Evolutionary conservation across 768 basidiomycete species (phyloP).

Genomic region (Lentinula edodes): DNA sequence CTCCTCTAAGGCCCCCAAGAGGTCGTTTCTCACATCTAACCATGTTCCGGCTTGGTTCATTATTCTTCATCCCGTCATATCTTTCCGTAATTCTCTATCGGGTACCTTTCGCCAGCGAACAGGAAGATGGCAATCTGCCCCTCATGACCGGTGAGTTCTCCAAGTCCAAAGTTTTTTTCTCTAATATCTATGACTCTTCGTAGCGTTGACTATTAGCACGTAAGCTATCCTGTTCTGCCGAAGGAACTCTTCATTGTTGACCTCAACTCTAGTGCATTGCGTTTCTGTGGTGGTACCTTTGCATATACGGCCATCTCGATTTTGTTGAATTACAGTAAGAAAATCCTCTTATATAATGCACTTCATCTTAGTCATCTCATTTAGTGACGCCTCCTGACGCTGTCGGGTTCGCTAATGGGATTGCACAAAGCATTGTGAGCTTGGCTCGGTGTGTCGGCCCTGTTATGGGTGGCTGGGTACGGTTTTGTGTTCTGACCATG

Average conservation of each 20-base stretch:
- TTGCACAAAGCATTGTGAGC: constrained; percentile 93
- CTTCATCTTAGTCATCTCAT: constrained; percentile 7
- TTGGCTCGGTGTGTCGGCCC: constrained; percentile 90
- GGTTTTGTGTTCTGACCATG: constrained; percentile 18
- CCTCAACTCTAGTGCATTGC: constrained; percentile 54
- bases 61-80: constrained; percentile 88
- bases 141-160: constrained; percentile 70
- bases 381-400: constrained; percentile 87
- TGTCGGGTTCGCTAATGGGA: constrained; percentile 89
- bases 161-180: constrained; percentile 9
- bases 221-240: constrained; percentile 33
- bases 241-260: not conserved
- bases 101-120: constrained; percentile 57
- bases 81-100: constrained; percentile 73
- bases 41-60: constrained; percentile 86
- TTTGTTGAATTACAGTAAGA: constrained; percentile 76
- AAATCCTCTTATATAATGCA: not conserved
- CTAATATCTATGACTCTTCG: not conserved
- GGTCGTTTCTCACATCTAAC: constrained; percentile 79
- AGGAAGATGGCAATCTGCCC: constrained; percentile 66
- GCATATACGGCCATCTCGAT: constrained; percentile 89
- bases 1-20: constrained; percentile 57
- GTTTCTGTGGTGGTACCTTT: constrained; percentile 87
- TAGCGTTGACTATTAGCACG: constrained; percentile 79
- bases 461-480: constrained; percentile 76